These are phyloP conservation scores for Phytophthora tentaculata DNA, from an alignment of 352 stramenopile genomes.

Conservation along the genomic window DNA sequence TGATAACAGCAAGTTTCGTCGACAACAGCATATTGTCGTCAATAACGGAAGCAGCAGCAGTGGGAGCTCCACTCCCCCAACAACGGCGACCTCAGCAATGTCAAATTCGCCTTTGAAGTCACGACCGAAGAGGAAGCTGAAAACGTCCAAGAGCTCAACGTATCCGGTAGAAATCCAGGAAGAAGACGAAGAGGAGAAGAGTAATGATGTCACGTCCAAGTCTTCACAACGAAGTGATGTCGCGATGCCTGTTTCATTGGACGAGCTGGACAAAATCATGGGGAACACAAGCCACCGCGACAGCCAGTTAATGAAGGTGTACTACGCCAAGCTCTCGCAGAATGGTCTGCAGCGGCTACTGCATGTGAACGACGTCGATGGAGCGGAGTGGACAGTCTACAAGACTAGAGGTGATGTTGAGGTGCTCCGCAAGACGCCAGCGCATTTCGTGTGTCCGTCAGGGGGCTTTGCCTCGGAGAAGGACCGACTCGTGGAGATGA, in stretches of 20 bases:
- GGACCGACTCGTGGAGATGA: constrained; percentile 79
- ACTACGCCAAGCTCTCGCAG: constrained; percentile 71
- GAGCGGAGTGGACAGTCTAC: constrained; percentile 58
- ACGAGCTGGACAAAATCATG: constrained; percentile 69
- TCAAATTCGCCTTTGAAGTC: constrained; percentile 31
- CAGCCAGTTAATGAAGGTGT: constrained; percentile 76
- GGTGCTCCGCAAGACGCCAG: constrained; percentile 49
- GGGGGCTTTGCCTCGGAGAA: constrained; percentile 38
- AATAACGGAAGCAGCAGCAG: constrained; percentile 36
- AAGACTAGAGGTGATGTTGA: constrained; percentile 36
- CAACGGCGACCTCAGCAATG: constrained; percentile 29
- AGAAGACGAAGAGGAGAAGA: constrained; percentile 38
- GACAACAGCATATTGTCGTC: constrained; percentile 45
- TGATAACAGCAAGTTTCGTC: constrained; percentile 58
- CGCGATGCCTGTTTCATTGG: constrained; percentile 41
- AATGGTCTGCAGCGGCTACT: constrained; percentile 64
- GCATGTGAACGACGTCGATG: constrained; percentile 40
- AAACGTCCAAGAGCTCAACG: constrained; percentile 48
- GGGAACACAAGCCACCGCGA: constrained; percentile 66
- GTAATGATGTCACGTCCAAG: constrained; percentile 18
- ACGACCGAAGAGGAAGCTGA: constrained; percentile 56
- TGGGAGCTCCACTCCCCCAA: constrained; percentile 29
- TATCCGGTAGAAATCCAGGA: constrained; percentile 43
- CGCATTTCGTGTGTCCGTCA: constrained; percentile 36
- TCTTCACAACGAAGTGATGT: constrained; percentile 22